Conservation (phyloP, 768 basidiomycete genomes). For the Boletus insuetus region DNA sequence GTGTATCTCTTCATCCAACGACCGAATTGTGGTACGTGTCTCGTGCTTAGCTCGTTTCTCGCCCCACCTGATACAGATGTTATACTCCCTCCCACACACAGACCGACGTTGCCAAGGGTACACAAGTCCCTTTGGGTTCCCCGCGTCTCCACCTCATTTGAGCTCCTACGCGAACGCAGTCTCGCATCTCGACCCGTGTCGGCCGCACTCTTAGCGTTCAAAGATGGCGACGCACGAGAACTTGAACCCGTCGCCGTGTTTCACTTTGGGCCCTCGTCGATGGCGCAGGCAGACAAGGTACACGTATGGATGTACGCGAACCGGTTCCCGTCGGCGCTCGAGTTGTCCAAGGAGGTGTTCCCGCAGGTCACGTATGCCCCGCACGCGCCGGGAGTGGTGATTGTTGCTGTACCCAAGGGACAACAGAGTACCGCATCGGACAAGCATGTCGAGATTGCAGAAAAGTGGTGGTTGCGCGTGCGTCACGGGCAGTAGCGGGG, state of each 20-base stretch:
- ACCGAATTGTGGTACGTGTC: constrained; percentile 31
- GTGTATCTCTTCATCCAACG: constrained; percentile 45
- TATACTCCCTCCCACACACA: neutral
- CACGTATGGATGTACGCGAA: constrained; percentile 61
- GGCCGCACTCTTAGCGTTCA: constrained; percentile 71
- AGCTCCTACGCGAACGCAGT: constrained; percentile 33
- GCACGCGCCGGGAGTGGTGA: constrained; percentile 71
- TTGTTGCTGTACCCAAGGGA: constrained; percentile 49
- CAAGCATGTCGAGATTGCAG: constrained; percentile 50
- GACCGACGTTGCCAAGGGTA: constrained; percentile 52
- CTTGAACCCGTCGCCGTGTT: constrained; percentile 49
- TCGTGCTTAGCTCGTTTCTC: neutral
- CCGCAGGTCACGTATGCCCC: constrained; percentile 82
- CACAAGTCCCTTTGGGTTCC: constrained; percentile 47
- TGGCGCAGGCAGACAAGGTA: constrained; percentile 19
- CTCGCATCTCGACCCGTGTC: constrained; percentile 34
- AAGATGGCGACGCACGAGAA: constrained; percentile 48
- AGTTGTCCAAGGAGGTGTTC: constrained; percentile 79
- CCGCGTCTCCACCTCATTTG: constrained; percentile 37
- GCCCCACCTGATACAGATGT: too few relatives aligned
- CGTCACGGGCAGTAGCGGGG: constrained; percentile 17
- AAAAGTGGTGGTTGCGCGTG: constrained; percentile 50
- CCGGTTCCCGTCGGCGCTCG: constrained; percentile 68
- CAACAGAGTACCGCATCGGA: constrained; percentile 42
- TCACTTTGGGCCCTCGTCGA: neutral